A percentile compares a stretch with the other conserved stretches of the same genome.
Evolutionary conservation across 176 grass and related monocot species (phyloP).

Genomic region (Ananas comosus): DNA sequence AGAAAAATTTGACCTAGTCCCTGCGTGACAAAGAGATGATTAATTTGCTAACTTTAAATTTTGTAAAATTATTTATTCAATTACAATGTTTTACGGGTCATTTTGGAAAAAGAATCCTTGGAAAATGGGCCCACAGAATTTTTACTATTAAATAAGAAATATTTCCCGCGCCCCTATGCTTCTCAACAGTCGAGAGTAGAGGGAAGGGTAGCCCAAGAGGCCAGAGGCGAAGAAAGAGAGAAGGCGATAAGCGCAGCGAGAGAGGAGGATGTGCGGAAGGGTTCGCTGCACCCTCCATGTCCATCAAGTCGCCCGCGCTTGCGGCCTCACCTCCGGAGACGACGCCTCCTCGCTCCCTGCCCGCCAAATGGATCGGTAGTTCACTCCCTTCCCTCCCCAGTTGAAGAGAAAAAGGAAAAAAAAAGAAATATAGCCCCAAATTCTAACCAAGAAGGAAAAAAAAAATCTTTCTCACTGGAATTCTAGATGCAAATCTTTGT

Average conservation of each 20-base stretch:
- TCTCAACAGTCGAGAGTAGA: background rate
- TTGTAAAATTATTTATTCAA: too few species aligned
- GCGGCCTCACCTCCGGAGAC: constrained; percentile 29
- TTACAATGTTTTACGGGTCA: too few species aligned
- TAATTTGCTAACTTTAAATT: too few species aligned
- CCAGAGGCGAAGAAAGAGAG: background rate
- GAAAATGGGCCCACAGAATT: background rate
- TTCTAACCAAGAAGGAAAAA: background rate
- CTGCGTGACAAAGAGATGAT: too few species aligned
- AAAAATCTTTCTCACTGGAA: background rate
- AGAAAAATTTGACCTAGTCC: too few species aligned
- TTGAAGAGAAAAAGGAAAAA: too few species aligned
- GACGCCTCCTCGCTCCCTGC: constrained; percentile 11
- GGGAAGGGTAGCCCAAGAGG: background rate
- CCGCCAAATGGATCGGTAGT: constrained; percentile 30
- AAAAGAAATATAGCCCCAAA: background rate
- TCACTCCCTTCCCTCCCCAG: background rate
- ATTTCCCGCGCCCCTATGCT: constrained; percentile 22
- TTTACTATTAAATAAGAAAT: background rate
- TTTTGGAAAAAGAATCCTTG: too few species aligned
- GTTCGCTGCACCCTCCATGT: constrained; percentile 58
- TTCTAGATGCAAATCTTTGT: constrained; percentile 12
- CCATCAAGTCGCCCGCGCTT: constrained; percentile 46
- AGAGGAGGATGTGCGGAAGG: constrained; percentile 66
- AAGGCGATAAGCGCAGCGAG: background rate